phyloP scores from a whole-genome alignment of 768 basidiomycete genomes.

The Kwoniella mangroviensis region DNA sequence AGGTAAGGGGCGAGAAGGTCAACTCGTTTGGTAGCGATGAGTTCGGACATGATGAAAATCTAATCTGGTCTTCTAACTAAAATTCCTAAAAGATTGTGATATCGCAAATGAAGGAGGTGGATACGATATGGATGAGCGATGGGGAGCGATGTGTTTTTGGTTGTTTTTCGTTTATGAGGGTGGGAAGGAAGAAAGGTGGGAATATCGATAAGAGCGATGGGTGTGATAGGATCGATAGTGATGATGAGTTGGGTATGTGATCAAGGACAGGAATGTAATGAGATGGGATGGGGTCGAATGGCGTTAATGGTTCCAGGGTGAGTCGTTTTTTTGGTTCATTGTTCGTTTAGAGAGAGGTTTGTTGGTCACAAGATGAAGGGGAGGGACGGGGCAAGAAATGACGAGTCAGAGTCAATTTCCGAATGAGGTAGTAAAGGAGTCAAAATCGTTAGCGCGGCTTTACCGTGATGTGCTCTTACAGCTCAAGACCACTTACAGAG shows the following conservation, averaged over 20 bases:
- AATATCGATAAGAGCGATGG: constrained; percentile 2
- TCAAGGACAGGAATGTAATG: neutral
- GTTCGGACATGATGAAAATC: constrained; percentile 47
- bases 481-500: neutral
- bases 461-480: neutral
- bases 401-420: constrained; percentile 2
- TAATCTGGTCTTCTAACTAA: constrained; percentile 20
- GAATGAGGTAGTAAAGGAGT: neutral
- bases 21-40: constrained; percentile 58
- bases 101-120: neutral
- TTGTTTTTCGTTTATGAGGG: neutral
- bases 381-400: neutral
- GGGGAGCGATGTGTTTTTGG: neutral
- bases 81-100: constrained; percentile 12
- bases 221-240: neutral
- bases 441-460: neutral
- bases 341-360: constrained; percentile 1
- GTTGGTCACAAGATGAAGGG: constrained; percentile 4
- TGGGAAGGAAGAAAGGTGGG: constrained; percentile 3
- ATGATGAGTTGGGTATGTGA: neutral
- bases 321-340: constrained; percentile 19
- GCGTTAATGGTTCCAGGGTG: constrained; percentile 29
- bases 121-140: constrained; percentile 1
- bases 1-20: constrained; percentile 90
- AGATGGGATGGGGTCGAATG: constrained; percentile 16